Base-by-base conservation (phyloP, 2,329 filamentous ascomycete genomes). In the Monosporascus sp. region DNA sequence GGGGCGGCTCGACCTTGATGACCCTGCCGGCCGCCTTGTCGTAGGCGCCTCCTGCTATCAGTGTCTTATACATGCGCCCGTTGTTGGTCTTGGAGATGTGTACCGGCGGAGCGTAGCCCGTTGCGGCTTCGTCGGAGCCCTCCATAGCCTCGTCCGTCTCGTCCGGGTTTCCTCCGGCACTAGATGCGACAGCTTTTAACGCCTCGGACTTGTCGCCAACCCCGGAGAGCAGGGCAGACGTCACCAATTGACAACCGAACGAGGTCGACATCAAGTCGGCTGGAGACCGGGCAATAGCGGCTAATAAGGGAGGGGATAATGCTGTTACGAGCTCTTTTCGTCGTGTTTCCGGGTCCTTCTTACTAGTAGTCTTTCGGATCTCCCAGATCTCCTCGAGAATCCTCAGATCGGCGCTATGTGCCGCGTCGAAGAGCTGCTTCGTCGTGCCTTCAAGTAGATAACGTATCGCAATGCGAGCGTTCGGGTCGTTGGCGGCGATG, bases 11-110 rank as follows among this genome's bases (percentile, higher is more conserved):
- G 2, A 88, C 79, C 22, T 84, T 82, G 63, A 88, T 80, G 45
- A 94, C 72, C 52, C 79, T 83, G 71, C 90, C 90, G 2, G 83
- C 79, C 44, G 79, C 79, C 56, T 83, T 83, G 71, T 97, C 90
- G 67, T 89, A 99, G 54, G 85, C 86, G 25, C 95, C 94, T 43
- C 94, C 94, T 51, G 90, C 87, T 24, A 97, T 91, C 7, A 99
- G 81, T 0, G 88, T 88, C 75, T 96, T 97, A 64, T 97, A 80
- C 86, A 97, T 88, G 54, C 90, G 87, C 17, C 89, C 90, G 41
- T 85, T 88, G 61, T 78, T 67, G 38, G 81, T 79, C 62, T 81
- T 76, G 25, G 84, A 81, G 52, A 88, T 77, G 66, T 90, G 87
- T 31, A 70, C 65, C 22, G 65, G 66, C 4, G 71, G 61, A 17